phyloP scores from a whole-genome alignment of 345 rosid genomes.

The Heritiera littoralis region DNA sequence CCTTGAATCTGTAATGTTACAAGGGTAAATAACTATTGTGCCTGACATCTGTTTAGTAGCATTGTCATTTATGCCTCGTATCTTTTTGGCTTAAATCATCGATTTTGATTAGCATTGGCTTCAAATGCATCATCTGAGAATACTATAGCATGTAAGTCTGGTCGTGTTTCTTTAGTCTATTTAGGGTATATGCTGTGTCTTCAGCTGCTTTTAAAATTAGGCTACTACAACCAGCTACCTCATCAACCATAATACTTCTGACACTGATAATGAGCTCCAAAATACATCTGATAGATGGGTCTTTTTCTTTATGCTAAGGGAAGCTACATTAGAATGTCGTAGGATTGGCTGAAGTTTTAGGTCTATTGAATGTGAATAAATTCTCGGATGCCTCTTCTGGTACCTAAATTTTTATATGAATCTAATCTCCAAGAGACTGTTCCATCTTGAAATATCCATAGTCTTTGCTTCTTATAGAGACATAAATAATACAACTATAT shows the following conservation, averaged over 20 bases:
- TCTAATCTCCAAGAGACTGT: not conserved
- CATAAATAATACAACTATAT: not conserved
- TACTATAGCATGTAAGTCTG: not conserved
- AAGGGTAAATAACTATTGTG: not conserved
- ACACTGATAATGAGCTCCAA: not conserved
- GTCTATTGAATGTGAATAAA: not conserved
- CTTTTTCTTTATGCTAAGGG: not conserved
- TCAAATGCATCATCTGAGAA: not conserved
- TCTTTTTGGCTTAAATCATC: not conserved
- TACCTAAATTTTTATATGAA: not conserved
- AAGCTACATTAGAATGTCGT: not conserved
- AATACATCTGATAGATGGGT: not conserved
- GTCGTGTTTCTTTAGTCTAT: not conserved
- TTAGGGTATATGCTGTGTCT: not conserved
- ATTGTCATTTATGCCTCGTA: not conserved
- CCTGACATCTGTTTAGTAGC: not conserved
- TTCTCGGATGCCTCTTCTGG: not conserved
- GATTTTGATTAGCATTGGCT: not conserved
- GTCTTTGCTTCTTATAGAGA: not conserved
- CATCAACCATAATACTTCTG: not conserved
- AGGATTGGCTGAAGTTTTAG: not conserved
- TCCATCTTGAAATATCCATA: not conserved
- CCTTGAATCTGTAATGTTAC: not conserved
- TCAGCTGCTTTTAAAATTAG: not conserved
- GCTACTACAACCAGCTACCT: not conserved